phyloP scores from a whole-genome alignment of 2,329 filamentous ascomycete species.

The Aspergillus hiratsukae region DNA sequence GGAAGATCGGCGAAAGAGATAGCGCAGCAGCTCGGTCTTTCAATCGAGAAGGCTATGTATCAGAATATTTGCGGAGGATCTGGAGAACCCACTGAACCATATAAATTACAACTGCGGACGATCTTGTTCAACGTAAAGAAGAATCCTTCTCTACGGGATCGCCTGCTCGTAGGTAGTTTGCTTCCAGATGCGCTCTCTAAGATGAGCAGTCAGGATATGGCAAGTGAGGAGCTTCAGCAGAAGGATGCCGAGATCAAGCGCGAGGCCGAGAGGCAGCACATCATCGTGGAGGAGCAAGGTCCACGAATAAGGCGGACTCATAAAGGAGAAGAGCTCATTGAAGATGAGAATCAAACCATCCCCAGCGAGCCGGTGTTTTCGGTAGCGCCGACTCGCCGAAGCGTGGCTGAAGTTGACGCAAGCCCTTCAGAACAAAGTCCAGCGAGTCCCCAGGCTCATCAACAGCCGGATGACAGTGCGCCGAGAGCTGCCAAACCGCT shows the following conservation, averaged over 20 bases:
- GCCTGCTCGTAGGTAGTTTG: conserved; percentile 68
- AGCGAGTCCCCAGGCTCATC: conserved; percentile 22
- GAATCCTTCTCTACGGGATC: conserved; percentile 72
- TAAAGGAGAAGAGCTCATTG: conserved; percentile 89
- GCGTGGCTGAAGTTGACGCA: conserved; percentile 28
- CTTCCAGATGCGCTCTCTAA: conserved; percentile 72
- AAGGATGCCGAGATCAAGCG: conserved; percentile 53
- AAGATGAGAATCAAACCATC: conserved; percentile 58
- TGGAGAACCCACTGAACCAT: conserved; percentile 52
- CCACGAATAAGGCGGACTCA: conserved; percentile 84
- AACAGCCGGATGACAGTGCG: conserved; percentile 14
- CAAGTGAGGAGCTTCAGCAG: conserved; percentile 78
- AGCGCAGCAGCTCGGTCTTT: conserved; percentile 66
- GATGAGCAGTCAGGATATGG: conserved; percentile 88
- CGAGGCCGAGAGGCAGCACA: conserved; percentile 61
- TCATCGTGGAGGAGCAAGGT: conserved; percentile 69
- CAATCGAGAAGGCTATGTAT: conserved; percentile 70
- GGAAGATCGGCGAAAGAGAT: conserved; percentile 61
- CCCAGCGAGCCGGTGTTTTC: conserved; percentile 46
- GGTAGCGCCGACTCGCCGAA: conserved; percentile 43
- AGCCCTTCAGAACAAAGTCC: conserved; percentile 26
- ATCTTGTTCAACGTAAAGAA: conserved; percentile 84
- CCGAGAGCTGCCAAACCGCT: conserved; percentile 18
- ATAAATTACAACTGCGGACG: conserved; percentile 64
- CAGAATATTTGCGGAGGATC: conserved; percentile 47